Evolutionary conservation across 164 flowering plant species (phyloP).

Genomic region (Euptelea pleiosperma): DNA sequence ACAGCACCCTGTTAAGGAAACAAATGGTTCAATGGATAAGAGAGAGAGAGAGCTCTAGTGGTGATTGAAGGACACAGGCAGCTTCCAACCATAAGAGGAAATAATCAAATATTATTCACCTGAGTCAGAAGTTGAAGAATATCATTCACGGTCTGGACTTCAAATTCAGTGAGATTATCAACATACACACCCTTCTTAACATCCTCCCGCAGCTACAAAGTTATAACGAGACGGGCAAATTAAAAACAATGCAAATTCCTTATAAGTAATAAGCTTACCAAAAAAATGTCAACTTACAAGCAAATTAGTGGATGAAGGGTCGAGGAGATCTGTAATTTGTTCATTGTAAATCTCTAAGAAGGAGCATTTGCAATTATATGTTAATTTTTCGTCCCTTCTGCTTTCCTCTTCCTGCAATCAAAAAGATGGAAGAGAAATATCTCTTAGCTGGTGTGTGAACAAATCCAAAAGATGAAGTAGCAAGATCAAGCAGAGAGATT

Average conservation of each 20-base stretch:
- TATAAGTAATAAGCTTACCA: not conserved
- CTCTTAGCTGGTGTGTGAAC: not conserved
- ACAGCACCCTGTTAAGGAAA: slow-evolving; percentile 70
- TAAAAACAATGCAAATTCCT: not conserved
- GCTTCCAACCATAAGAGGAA: not conserved
- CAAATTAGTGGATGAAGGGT: slow-evolving; percentile 86
- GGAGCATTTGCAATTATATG: slow-evolving; percentile 90
- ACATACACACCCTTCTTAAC: slow-evolving; percentile 85
- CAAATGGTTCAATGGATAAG: slow-evolving; percentile 5
- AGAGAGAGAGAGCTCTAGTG: not conserved
- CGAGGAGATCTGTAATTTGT: slow-evolving; percentile 95
- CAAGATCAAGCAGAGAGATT: slow-evolving; percentile 1
- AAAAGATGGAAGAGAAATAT: slow-evolving; percentile 8
- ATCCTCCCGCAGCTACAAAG: slow-evolving; percentile 83
- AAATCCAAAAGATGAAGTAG: slow-evolving; percentile 2
- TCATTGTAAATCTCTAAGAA: slow-evolving; percentile 98
- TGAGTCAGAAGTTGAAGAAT: slow-evolving; percentile 70
- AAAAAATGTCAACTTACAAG: slow-evolving; percentile 47
- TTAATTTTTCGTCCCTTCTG: slow-evolving; percentile 71
- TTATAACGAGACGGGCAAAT: slow-evolving; percentile 5
- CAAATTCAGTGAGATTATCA: slow-evolving; percentile 90
- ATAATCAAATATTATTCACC: slow-evolving; percentile 35
- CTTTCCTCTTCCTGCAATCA: slow-evolving; percentile 86
- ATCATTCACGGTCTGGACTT: slow-evolving; percentile 79
- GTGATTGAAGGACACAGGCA: slow-evolving; percentile 2